Evolutionary conservation across 2,329 filamentous ascomycete species (phyloP), one percentile per base, ranked within the genome.

Genomic region (Monilinia laxa): DNA sequence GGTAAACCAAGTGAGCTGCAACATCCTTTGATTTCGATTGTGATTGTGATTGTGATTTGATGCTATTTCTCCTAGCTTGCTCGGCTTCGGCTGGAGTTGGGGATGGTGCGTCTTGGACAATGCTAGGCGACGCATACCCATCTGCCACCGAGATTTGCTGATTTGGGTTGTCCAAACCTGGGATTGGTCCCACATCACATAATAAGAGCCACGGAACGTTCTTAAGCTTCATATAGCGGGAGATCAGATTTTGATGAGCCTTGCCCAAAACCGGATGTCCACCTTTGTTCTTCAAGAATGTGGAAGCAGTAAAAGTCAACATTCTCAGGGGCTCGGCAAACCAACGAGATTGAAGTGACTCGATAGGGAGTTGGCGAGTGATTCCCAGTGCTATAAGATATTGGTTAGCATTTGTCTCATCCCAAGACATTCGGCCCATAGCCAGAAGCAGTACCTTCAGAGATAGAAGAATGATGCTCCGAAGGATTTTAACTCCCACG

Each of bases 1-100:
- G 81, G 75, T 99, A 99, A 4, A 87, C 87, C 38, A 96, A 81
- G 76, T 97, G 86, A 2, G 86, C 84, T 3, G 84, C 84, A 1
- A 83, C 81, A 68, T 89, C 83, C 72, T 83, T 78, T 70, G 81
- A 76, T 71, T 84, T 83, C 71, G 63, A 31, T 45, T 83, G 81
- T 70, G 63, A 31, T 45, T 83, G 81, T 70, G 79, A 69, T 68
- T 80, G 81, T 70, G 79, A 69, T 68, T 80, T 77, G 68, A 73
- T 72, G 65, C 73, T 65, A 11, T 73, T 64, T 67, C 67, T 78
- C 10, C 75, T 68, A 53, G 76, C 78, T 20, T 85, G 80, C 9
- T 90, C 87, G 75, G 95, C 90, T 4, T 93, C 84, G 5, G 87
- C 88, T 0, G 93, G 93, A 70, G 88, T 91, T 28, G 70, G 69